These are phyloP conservation scores for Sungouiozyma ichnusensis DNA, from an alignment of 805 yeast species.

Conservation along the genomic window DNA sequence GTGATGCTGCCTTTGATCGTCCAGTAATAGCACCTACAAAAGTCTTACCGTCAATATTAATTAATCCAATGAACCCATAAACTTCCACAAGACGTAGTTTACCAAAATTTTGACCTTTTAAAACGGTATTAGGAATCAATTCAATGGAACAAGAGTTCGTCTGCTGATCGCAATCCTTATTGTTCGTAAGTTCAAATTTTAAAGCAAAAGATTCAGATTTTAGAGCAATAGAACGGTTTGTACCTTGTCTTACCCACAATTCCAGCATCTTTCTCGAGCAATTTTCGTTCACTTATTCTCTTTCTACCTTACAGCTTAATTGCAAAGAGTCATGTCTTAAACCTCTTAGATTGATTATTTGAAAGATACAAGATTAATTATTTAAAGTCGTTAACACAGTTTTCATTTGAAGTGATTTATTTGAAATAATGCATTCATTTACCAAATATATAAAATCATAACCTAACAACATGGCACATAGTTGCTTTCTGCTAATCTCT, in stretches of 20 bases:
- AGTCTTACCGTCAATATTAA: conserved; percentile 53
- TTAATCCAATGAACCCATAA: conserved; percentile 74
- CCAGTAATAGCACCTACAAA: conserved; percentile 76
- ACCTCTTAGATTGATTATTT: neutral
- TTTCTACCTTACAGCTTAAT: neutral
- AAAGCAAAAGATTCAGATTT: conserved; percentile 9
- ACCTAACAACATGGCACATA: too few species aligned
- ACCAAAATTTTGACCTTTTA: conserved; percentile 32
- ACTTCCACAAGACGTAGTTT: conserved; percentile 37
- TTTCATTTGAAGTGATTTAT: too few species aligned
- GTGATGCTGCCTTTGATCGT: conserved; percentile 67
- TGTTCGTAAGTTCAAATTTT: conserved; percentile 12
- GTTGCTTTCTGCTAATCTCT: too few species aligned
- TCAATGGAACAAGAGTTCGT: conserved; percentile 37
- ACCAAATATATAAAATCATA: too few species aligned
- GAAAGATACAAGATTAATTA: too few species aligned
- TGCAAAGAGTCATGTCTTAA: neutral
- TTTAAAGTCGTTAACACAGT: too few species aligned
- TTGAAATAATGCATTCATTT: neutral
- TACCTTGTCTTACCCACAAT: neutral
- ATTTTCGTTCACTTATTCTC: neutral
- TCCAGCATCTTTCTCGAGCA: neutral
- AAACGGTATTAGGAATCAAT: conserved; percentile 31
- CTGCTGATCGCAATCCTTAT: conserved; percentile 12
- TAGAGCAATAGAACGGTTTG: conserved; percentile 4